Evolutionary conservation across 352 stramenopile genomes (phyloP).

Genomic region (Globisporangium alternatum): DNA sequence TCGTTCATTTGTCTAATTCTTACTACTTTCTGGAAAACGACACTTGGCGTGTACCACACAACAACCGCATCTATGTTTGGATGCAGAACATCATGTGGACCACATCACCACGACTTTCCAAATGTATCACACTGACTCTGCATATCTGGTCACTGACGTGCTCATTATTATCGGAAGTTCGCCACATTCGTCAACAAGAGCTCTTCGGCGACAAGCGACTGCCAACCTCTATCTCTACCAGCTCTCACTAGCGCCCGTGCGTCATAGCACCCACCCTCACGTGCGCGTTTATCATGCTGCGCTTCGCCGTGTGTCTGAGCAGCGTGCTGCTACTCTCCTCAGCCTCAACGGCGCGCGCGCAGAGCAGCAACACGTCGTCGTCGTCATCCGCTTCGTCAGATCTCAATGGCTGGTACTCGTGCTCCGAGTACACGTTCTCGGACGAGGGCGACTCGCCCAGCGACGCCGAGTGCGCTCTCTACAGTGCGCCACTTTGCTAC

Average conservation of each 20-base stretch:
- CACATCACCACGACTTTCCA: too few relatives aligned
- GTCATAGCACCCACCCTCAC: too few relatives aligned
- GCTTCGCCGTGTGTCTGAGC: background rate
- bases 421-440: background rate
- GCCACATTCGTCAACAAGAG: background rate
- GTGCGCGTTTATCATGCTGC: background rate
- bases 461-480: conserved; percentile 17
- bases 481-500: conserved; percentile 22
- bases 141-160: background rate
- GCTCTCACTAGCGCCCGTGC: too few relatives aligned
- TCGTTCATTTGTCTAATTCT: too few relatives aligned
- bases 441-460: background rate
- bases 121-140: background rate
- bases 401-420: background rate
- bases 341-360: background rate
- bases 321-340: background rate
- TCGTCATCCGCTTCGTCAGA: background rate
- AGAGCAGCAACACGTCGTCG: background rate
- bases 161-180: background rate
- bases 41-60: too few relatives aligned
- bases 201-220: background rate
- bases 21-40: too few relatives aligned
- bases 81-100: too few relatives aligned
- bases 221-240: too few relatives aligned
- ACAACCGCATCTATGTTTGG: background rate